Conservation (phyloP, 257 asterid species). For the Capsicum baccatum region DNA sequence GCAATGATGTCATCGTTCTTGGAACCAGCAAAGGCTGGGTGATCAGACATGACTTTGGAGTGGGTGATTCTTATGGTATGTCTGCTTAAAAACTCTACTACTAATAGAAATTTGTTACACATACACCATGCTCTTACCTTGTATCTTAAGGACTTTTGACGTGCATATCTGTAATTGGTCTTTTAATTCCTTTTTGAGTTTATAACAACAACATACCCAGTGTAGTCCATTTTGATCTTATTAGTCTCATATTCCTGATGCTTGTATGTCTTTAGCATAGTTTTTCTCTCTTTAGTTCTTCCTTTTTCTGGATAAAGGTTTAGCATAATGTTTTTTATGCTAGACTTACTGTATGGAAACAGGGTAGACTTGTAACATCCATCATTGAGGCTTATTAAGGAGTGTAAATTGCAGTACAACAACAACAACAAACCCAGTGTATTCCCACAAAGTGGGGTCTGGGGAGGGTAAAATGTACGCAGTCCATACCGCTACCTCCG, state of each 20-base stretch:
- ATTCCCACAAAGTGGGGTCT: too few species aligned
- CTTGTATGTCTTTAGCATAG: neutral
- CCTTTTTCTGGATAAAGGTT: conserved; percentile 11
- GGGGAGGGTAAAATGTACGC: too few species aligned
- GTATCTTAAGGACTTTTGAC: neutral
- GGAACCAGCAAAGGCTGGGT: conserved; percentile 97
- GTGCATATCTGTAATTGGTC: conserved; percentile 2
- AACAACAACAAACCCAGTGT: too few species aligned
- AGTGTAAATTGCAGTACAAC: too few species aligned
- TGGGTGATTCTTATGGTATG: conserved; percentile 80
- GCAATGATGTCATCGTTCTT: conserved; percentile 84
- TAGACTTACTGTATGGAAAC: conserved; percentile 5
- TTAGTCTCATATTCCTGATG: neutral
- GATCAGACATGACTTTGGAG: conserved; percentile 93
- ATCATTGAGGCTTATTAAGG: neutral
- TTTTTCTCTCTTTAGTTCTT: neutral
- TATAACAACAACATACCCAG: too few species aligned
- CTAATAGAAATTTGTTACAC: neutral
- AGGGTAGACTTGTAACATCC: neutral
- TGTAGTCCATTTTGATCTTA: neutral
- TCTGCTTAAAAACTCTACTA: neutral
- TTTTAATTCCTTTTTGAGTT: conserved; percentile 3
- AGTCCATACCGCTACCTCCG: too few species aligned
- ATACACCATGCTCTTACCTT: neutral
- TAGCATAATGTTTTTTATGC: neutral